Percentiles rank a stretch among this genome's conserved stretches.
Conservation (phyloP, 73 alveolate species). For the Diophrys appendiculata region DNA sequence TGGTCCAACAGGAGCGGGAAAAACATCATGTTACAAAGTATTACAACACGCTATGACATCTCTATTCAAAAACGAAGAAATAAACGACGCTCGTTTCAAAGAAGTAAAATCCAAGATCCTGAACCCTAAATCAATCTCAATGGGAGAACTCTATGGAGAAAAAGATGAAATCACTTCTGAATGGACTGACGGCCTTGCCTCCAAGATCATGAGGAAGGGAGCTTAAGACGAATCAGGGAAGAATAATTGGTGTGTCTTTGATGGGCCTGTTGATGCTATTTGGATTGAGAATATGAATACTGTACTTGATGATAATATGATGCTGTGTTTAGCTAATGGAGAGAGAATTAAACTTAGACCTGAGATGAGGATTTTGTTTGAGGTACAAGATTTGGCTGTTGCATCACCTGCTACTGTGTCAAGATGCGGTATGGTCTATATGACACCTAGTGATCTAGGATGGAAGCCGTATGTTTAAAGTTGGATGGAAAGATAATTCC, state of each 20-base stretch:
- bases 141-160: conserved; percentile 93
- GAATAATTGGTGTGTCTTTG: conserved; percentile 82
- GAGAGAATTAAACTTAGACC: conserved; percentile 86
- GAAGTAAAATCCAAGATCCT: conserved; percentile 67
- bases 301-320: conserved; percentile 87
- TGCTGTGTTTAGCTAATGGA: conserved; percentile 89
- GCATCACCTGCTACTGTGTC: conserved; percentile 92
- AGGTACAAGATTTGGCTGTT: conserved; percentile 84
- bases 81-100: conserved; percentile 63
- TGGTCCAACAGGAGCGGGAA: conserved; percentile 91
- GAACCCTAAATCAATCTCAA: conserved; percentile 84
- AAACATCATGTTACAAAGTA: conserved; percentile 72
- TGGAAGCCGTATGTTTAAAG: conserved; percentile 92
- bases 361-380: conserved; percentile 81
- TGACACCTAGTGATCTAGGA: conserved; percentile 86
- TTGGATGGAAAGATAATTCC: conserved; percentile 86
- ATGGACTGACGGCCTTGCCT: conserved; percentile 86
- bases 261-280: conserved; percentile 92
- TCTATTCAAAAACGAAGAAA: conserved; percentile 45
- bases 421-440: conserved; percentile 88
- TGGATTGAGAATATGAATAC: conserved; percentile 96
- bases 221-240: conserved; percentile 72
- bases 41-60: conserved; percentile 70
- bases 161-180: conserved; percentile 81
- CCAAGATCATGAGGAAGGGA: conserved; percentile 78